phyloP scores from a whole-genome alignment of 139 green algal species.

The Trebouxia sp. region DNA sequence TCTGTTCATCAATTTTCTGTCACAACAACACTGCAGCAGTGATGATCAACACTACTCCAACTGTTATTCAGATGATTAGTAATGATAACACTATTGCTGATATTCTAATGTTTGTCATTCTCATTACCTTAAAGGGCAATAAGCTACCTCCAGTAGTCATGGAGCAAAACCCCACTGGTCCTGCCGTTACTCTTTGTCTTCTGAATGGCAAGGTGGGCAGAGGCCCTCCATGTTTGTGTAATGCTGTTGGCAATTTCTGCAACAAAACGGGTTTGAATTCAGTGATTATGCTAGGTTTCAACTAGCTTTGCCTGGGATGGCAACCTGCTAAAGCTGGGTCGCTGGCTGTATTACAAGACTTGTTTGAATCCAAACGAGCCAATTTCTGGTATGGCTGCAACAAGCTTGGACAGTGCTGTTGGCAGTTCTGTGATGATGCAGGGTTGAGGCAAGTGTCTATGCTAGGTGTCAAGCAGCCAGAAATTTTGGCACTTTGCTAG shows the following conservation, averaged over 20 bases:
- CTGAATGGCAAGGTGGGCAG: background rate
- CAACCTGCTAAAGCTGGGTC: background rate
- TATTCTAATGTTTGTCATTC: background rate
- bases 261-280: background rate
- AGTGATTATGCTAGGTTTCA: background rate
- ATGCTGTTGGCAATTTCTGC: background rate
- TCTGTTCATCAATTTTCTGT: background rate
- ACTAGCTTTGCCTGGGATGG: background rate
- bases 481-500: too few relatives aligned
- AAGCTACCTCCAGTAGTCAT: background rate
- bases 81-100: background rate
- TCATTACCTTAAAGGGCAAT: conserved; percentile 3
- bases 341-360: too few relatives aligned
- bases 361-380: too few relatives aligned
- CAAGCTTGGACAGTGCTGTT: too few relatives aligned
- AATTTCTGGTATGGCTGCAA: too few relatives aligned
- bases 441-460: too few relatives aligned
- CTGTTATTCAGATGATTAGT: background rate
- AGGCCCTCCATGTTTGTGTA: background rate
- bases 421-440: too few relatives aligned
- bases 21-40: background rate
- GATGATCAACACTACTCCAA: background rate
- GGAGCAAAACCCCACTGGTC: background rate
- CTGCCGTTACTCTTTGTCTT: background rate
- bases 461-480: too few relatives aligned